Conservation (phyloP, 1,139 yeast genomes). For the Tardiomyces blankii region DNA sequence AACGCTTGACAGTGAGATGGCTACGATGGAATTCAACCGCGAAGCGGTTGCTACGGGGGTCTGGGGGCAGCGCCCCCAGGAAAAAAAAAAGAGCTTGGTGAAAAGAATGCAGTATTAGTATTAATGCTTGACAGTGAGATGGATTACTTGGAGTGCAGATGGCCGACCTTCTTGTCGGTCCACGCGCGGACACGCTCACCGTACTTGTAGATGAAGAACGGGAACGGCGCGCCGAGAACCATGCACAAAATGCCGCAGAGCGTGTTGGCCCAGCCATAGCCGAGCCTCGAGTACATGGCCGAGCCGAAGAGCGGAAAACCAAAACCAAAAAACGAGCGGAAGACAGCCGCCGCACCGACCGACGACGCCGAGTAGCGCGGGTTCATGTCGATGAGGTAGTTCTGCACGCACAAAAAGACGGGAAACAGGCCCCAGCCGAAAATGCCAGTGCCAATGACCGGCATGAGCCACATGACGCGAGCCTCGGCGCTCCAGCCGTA, state of each 20-base stretch:
- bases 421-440: slow-evolving; percentile 49
- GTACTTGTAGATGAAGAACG: slow-evolving; percentile 41
- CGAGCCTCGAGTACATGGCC: slow-evolving; percentile 24
- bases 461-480: slow-evolving; percentile 41
- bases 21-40: too few species aligned
- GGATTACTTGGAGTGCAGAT: background rate
- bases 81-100: too few species aligned
- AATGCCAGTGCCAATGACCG: slow-evolving; percentile 42
- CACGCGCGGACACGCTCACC: slow-evolving; percentile 47
- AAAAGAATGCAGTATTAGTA: too few species aligned
- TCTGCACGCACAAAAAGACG: slow-evolving; percentile 49
- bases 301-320: slow-evolving; percentile 32
- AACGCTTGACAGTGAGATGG: background rate
- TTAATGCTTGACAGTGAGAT: background rate
- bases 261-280: slow-evolving; percentile 61
- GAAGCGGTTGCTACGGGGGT: too few species aligned
- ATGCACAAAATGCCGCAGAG: slow-evolving; percentile 46
- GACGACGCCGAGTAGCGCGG: slow-evolving; percentile 49
- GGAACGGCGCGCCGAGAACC: slow-evolving; percentile 52
- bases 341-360: slow-evolving; percentile 51
- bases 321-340: slow-evolving; percentile 47
- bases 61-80: too few species aligned
- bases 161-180: slow-evolving; percentile 34
- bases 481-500: slow-evolving; percentile 56
- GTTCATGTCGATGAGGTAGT: slow-evolving; percentile 54